Percentiles rank a stretch among this genome's conserved stretches.
phyloP scores from a whole-genome alignment of 1,139 yeast species.

The Yamadazyma sp. region DNA sequence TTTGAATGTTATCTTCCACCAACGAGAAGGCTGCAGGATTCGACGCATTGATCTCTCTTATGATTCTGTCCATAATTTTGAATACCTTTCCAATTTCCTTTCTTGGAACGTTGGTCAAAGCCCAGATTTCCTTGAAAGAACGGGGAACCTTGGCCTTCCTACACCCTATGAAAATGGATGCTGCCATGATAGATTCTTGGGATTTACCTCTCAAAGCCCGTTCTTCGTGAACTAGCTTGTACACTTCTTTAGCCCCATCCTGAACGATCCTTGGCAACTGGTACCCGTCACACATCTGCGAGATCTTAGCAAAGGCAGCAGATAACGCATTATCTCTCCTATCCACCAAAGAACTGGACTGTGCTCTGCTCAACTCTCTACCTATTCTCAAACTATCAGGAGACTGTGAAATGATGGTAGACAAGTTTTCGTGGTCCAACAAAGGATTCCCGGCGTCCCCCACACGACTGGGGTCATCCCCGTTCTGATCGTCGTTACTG shows the following conservation, averaged over 20 bases:
- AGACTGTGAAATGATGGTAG: slow-evolving; percentile 87
- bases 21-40: slow-evolving; percentile 39
- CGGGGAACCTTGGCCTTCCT: slow-evolving; percentile 93
- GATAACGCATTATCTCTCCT: slow-evolving; percentile 85
- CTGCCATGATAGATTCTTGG: slow-evolving; percentile 94
- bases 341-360: slow-evolving; percentile 81
- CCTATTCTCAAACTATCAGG: slow-evolving; percentile 78
- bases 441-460: slow-evolving; percentile 98
- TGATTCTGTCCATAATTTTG: slow-evolving; percentile 74
- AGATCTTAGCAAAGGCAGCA: slow-evolving; percentile 85
- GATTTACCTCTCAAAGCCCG: too few species aligned
- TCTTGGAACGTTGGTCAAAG: slow-evolving; percentile 88
- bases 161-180: slow-evolving; percentile 92
- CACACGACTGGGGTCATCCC: too few species aligned
- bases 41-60: slow-evolving; percentile 62
- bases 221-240: slow-evolving; percentile 88
- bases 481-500: slow-evolving; percentile 94
- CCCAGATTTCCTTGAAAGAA: slow-evolving; percentile 94
- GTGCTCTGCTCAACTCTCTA: slow-evolving; percentile 86
- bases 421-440: slow-evolving; percentile 86
- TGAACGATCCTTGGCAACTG: slow-evolving; percentile 93
- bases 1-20: slow-evolving; percentile 61
- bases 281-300: slow-evolving; percentile 97
- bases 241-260: slow-evolving; percentile 97
- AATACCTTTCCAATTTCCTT: slow-evolving; percentile 91